These are phyloP conservation scores for Capsicum baccatum DNA, from an alignment of 257 asterid genomes.

Conservation along the genomic window DNA sequence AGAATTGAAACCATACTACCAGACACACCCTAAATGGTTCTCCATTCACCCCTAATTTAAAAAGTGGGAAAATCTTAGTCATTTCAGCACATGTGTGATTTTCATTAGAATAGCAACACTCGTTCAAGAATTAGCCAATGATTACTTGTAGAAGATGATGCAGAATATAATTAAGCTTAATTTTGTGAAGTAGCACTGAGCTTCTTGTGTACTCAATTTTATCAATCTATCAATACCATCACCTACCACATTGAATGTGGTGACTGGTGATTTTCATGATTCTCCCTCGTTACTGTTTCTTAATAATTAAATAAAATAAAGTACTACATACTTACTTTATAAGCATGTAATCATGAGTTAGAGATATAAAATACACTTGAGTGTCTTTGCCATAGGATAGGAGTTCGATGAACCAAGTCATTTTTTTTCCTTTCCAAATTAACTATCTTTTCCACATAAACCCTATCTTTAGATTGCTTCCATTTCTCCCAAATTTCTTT, in stretches of 20 bases:
- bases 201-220: not conserved
- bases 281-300: not conserved
- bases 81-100: not conserved
- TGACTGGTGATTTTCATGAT: constrained; percentile 7
- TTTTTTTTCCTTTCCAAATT: not conserved
- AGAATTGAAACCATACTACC: not conserved
- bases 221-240: not conserved
- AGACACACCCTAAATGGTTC: too few species aligned
- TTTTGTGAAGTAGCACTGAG: not conserved
- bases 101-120: not conserved
- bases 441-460: not conserved
- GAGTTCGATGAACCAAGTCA: not conserved
- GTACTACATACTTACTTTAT: not conserved
- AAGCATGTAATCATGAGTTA: not conserved
- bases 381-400: not conserved
- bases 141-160: not conserved
- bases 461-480: too few species aligned
- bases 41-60: too few species aligned
- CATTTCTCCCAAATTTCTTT: too few species aligned
- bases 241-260: not conserved
- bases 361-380: not conserved
- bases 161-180: not conserved
- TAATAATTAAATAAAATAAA: not conserved
- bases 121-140: too few species aligned
- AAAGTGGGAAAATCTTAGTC: too few species aligned